These are phyloP conservation scores for Termitomyces sp. DNA, from an alignment of 768 basidiomycete species.

Conservation along the genomic window DNA sequence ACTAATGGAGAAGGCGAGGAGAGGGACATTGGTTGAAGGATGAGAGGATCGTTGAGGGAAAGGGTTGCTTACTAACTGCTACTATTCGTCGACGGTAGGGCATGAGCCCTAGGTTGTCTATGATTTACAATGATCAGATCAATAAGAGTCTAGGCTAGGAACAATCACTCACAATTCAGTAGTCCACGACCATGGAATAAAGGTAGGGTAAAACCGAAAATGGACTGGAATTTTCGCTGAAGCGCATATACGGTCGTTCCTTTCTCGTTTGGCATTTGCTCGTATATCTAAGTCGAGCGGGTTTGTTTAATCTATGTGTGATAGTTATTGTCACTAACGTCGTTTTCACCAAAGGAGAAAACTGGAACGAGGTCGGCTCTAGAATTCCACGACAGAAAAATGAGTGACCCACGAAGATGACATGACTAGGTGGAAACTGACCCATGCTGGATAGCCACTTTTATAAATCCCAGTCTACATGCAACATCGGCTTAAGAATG, in stretches of 20 bases:
- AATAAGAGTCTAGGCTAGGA: background rate
- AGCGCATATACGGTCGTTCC: slow-evolving; percentile 83
- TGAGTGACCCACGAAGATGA: background rate
- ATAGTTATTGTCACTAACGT: slow-evolving; percentile 44
- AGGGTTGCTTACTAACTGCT: slow-evolving; percentile 77
- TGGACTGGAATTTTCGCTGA: slow-evolving; percentile 86
- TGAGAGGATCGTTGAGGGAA: background rate
- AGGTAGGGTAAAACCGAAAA: slow-evolving; percentile 95
- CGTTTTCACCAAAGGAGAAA: slow-evolving; percentile 98
- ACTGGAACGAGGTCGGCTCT: slow-evolving; percentile 96
- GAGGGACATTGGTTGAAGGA: background rate
- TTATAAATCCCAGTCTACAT: slow-evolving; percentile 88
- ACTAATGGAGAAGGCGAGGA: slow-evolving; percentile 37
- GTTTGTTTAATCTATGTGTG: background rate
- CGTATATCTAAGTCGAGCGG: slow-evolving; percentile 63
- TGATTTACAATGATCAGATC: background rate
- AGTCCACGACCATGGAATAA: slow-evolving; percentile 96
- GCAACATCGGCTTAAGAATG: background rate
- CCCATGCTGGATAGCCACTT: slow-evolving; percentile 88
- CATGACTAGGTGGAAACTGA: slow-evolving; percentile 25
- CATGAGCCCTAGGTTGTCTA: slow-evolving; percentile 93
- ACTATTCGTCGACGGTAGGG: slow-evolving; percentile 94
- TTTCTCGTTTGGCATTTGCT: slow-evolving; percentile 94
- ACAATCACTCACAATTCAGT: slow-evolving; percentile 69
- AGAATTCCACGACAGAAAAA: background rate